A percentile compares a stretch with the other conserved stretches of the same genome.
phyloP scores from a whole-genome alignment of 345 rosid species.

The Lepidium sativum region DNA sequence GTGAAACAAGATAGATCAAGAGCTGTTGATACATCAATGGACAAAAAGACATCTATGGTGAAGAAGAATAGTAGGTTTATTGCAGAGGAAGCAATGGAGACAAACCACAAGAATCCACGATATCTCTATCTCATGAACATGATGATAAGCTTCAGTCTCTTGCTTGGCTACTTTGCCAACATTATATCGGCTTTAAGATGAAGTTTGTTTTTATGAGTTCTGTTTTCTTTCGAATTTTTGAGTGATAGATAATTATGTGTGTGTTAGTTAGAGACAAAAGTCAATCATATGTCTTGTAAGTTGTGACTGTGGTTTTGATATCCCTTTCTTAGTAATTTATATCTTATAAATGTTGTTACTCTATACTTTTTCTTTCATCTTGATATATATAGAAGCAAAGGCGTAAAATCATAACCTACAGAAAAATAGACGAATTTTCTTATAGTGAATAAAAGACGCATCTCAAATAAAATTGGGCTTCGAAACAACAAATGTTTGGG shows the following conservation, averaged over 20 bases:
- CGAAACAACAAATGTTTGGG: no score
- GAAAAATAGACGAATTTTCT: no score
- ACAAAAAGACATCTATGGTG: not conserved
- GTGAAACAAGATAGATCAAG: not conserved
- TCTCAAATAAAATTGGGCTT: no score
- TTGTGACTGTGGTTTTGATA: not conserved
- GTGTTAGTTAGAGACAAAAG: not conserved
- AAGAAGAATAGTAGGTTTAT: conserved; percentile 4
- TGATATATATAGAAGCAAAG: no score
- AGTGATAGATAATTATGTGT: not conserved
- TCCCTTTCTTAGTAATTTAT: no score
- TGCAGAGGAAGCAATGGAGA: not conserved
- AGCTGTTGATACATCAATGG: not conserved
- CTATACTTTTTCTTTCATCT: no score
- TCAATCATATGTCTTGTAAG: not conserved
- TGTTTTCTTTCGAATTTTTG: not conserved
- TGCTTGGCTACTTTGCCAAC: not conserved
- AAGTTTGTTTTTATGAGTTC: not conserved
- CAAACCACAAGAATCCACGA: not conserved
- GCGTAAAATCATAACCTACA: no score
- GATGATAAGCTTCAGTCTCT: conserved; percentile 1
- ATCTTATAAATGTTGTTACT: no score
- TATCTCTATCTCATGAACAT: conserved; percentile 1
- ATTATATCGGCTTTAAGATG: not conserved
- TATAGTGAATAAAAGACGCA: no score